Evolutionary conservation across 352 stramenopile genomes (phyloP).

Genomic region (Phytophthora rubi): DNA sequence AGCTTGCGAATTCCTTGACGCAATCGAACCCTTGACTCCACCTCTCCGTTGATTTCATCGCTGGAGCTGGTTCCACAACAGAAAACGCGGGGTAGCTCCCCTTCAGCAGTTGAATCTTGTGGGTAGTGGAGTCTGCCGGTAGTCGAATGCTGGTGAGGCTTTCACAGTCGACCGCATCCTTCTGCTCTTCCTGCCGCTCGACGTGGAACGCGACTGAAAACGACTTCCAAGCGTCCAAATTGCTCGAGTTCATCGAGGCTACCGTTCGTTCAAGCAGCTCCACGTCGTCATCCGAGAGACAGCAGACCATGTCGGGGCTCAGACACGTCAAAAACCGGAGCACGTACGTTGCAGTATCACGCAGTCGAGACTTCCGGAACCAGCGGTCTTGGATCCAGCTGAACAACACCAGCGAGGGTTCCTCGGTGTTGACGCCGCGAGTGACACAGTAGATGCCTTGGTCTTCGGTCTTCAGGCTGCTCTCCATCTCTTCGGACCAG

Average conservation of each 20-base stretch:
- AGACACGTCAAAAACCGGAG: conserved; percentile 71
- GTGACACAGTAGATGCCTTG: conserved; percentile 67
- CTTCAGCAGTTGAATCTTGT: conserved; percentile 37
- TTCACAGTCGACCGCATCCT: conserved; percentile 49
- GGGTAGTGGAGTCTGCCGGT: not conserved
- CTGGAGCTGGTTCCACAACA: conserved; percentile 35
- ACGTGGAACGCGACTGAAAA: conserved; percentile 53
- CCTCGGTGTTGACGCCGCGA: conserved; percentile 1
- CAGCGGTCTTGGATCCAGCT: conserved; percentile 57
- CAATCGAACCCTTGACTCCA: conserved; percentile 18
- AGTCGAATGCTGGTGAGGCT: conserved; percentile 10
- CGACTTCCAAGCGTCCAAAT: conserved; percentile 47
- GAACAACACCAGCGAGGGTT: conserved; percentile 55
- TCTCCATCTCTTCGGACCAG: conserved; percentile 57
- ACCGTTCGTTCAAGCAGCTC: conserved; percentile 32
- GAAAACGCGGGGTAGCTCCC: conserved; percentile 44
- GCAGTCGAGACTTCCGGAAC: conserved; percentile 50
- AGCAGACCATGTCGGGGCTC: conserved; percentile 56
- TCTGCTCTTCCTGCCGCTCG: conserved; percentile 56
- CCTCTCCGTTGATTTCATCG: conserved; percentile 21
- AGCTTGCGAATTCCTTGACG: conserved; percentile 27
- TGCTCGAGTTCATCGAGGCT: conserved; percentile 24
- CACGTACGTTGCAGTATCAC: conserved; percentile 73
- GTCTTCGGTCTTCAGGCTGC: conserved; percentile 41
- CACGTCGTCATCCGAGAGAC: conserved; percentile 49